A percentile compares a stretch with the other conserved stretches of the same genome.
phyloP scores from a whole-genome alignment of 345 rosid genomes.

The Boechera stricta region DNA sequence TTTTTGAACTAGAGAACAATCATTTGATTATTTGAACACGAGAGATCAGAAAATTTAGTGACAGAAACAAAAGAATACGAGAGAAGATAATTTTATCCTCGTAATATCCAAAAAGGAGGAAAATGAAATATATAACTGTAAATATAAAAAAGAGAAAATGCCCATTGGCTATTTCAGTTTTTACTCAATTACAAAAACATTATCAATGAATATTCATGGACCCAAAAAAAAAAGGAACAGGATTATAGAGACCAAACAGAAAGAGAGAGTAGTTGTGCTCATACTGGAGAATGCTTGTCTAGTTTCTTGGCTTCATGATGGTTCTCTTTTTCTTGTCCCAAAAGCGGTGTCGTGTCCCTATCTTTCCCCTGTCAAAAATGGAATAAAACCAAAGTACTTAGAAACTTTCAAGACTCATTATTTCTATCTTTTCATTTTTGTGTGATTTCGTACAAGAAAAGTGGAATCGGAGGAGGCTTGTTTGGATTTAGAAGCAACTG shows the following conservation, averaged over 20 bases:
- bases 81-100: background rate
- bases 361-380: constrained; percentile 65
- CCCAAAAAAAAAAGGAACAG: background rate
- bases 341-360: constrained; percentile 70
- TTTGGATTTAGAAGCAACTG: constrained; percentile 74
- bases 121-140: background rate
- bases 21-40: background rate
- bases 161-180: constrained; percentile 13
- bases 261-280: constrained; percentile 29
- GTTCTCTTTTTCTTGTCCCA: constrained; percentile 69
- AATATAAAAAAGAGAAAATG: constrained; percentile 7
- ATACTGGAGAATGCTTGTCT: constrained; percentile 72
- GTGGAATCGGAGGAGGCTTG: constrained; percentile 66
- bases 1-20: background rate
- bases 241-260: constrained; percentile 8
- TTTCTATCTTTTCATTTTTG: background rate
- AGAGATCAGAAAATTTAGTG: background rate
- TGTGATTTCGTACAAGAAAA: constrained; percentile 58
- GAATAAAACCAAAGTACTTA: constrained; percentile 5
- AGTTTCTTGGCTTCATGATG: constrained; percentile 70
- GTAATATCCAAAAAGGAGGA: background rate
- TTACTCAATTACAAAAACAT: constrained; percentile 37
- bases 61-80: background rate
- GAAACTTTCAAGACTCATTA: constrained; percentile 2
- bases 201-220: constrained; percentile 27